phyloP scores from a whole-genome alignment of 2,329 filamentous ascomycete species.

The Calonectria pauciramosa region DNA sequence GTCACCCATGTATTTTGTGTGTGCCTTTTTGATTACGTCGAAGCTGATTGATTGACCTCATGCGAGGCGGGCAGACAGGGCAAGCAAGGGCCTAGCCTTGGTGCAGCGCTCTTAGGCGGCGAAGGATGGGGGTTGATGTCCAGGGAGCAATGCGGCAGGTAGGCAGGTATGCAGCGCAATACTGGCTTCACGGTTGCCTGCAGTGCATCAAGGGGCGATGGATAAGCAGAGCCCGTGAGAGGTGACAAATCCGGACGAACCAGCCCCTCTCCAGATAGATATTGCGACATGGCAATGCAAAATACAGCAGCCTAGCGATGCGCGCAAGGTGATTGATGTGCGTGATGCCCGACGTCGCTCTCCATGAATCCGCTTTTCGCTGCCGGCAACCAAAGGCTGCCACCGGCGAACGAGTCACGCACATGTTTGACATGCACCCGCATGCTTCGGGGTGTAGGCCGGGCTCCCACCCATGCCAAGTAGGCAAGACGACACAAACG shows the following conservation, averaged over 20 bases:
- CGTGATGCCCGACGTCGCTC: conserved; percentile 29
- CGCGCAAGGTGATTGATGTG: conserved; percentile 21
- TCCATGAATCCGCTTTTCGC: conserved; percentile 26
- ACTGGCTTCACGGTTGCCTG: conserved; percentile 13
- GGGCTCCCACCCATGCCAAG: conserved; percentile 17
- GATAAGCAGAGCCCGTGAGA: conserved; percentile 2
- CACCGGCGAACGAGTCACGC: conserved; percentile 18
- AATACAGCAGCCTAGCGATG: conserved; percentile 18
- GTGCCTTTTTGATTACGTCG: conserved; percentile 31
- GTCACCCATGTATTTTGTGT: conserved; percentile 25
- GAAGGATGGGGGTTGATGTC: conserved; percentile 1
- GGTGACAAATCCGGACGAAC: conserved; percentile 4
- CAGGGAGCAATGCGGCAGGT: conserved; percentile 1
- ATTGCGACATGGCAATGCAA: conserved; percentile 16
- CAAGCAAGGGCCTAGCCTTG: conserved; percentile 6
- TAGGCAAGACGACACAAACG: conserved; percentile 20
- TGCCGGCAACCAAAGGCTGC: conserved; percentile 26
- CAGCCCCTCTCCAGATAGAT: conserved; percentile 14
- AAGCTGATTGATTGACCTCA: conserved; percentile 33
- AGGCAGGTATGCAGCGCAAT: conserved; percentile 1
- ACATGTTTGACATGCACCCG: conserved; percentile 23
- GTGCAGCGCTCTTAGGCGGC: neutral
- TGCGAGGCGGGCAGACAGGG: conserved; percentile 21
- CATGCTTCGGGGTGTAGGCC: conserved; percentile 19
- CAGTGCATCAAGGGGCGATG: neutral